Percentiles rank a stretch among this genome's conserved stretches.
Evolutionary conservation across 345 rosid species (phyloP).

Genomic region (Eucalyptus erythrocorys): DNA sequence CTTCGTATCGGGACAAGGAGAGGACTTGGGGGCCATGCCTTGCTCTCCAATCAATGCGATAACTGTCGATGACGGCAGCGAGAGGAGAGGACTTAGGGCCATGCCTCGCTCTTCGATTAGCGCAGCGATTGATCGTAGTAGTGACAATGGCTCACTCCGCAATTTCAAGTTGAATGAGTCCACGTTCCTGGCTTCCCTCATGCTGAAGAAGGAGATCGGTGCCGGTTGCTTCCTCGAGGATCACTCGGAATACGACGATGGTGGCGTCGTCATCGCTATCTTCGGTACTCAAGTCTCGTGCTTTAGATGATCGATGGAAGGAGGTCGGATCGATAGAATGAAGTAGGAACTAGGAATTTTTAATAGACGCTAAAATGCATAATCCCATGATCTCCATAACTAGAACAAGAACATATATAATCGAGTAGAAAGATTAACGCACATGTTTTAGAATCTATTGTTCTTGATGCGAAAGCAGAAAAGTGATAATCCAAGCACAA

Average conservation of each 20-base stretch:
- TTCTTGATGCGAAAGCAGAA: too few species aligned
- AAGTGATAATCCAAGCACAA: too few species aligned
- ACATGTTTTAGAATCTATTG: too few species aligned
- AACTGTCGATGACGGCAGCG: not conserved
- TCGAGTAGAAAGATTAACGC: too few species aligned
- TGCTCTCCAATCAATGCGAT: too few species aligned
- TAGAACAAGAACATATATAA: too few species aligned
- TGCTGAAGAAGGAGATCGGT: constrained; percentile 87
- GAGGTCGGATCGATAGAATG: not conserved
- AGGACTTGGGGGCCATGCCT: not conserved
- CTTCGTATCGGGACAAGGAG: too few species aligned
- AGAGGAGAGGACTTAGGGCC: constrained; percentile 19
- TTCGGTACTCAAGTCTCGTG: constrained; percentile 41
- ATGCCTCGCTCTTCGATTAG: constrained; percentile 64
- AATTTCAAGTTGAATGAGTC: constrained; percentile 67
- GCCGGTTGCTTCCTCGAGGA: constrained; percentile 77
- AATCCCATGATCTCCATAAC: too few species aligned
- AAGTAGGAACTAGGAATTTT: not conserved
- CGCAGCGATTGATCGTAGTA: constrained; percentile 22
- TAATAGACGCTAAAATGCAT: too few species aligned
- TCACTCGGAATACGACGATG: constrained; percentile 74
- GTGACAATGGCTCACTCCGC: constrained; percentile 42
- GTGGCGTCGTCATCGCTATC: constrained; percentile 72
- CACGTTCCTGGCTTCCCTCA: constrained; percentile 83
- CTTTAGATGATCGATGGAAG: not conserved